phyloP scores from a whole-genome alignment of 139 green algal genomes.

The Cymbomonas tetramitiformis region DNA sequence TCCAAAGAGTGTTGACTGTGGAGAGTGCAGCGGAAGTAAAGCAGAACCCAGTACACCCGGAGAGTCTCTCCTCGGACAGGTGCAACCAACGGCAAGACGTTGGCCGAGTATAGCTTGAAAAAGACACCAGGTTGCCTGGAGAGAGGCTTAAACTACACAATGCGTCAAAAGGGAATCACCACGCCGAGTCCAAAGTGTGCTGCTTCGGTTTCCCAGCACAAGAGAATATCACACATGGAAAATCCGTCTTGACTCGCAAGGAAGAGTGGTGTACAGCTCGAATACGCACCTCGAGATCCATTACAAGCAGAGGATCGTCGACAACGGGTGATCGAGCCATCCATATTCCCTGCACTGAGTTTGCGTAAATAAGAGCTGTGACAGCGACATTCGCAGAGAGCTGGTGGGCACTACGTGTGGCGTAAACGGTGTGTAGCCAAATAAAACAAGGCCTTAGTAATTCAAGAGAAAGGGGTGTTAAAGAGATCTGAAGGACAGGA shows the following conservation, averaged over 20 bases:
- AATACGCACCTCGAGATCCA: constrained; percentile 98
- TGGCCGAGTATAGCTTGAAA: too few species aligned
- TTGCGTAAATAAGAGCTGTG: constrained; percentile 13
- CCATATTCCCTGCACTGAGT: constrained; percentile 32
- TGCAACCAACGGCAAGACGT: too few species aligned
- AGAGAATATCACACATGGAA: too few species aligned
- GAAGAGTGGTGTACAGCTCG: too few species aligned
- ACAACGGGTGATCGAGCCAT: constrained; percentile 3
- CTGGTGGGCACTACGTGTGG: neutral
- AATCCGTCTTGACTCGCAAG: constrained; percentile 62
- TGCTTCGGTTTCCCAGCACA: too few species aligned
- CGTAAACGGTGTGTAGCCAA: neutral
- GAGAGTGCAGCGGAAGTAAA: neutral
- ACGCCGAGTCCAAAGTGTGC: too few species aligned
- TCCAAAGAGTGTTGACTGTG: neutral
- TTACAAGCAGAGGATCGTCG: constrained; percentile 52
- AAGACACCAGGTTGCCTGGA: too few species aligned
- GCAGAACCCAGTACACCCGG: too few species aligned
- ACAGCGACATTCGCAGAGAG: neutral
- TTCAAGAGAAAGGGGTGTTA: neutral
- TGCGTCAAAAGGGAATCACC: too few species aligned
- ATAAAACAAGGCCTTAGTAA: neutral
- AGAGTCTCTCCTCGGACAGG: too few species aligned
- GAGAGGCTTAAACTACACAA: too few species aligned
- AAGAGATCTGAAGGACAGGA: constrained; percentile 1